These are phyloP conservation scores for Trametes villosa DNA, from an alignment of 768 basidiomycete genomes.

Conservation along the genomic window DNA sequence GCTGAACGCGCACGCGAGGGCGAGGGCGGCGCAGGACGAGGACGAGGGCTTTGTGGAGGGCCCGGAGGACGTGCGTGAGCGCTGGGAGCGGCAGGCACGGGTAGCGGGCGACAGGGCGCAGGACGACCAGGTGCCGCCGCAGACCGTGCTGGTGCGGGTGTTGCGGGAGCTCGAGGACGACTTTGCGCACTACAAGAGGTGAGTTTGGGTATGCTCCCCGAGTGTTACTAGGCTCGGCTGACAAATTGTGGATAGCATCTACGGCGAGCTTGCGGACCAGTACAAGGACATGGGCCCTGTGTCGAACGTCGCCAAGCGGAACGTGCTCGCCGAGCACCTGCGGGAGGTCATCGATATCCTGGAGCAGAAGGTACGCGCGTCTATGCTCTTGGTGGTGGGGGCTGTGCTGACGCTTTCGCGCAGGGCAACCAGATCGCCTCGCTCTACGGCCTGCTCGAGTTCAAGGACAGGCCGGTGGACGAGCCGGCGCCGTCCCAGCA, in stretches of 20 bases:
- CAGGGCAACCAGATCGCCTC: constrained; percentile 96
- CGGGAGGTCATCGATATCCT: constrained; percentile 90
- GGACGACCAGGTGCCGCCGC: constrained; percentile 66
- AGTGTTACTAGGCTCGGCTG: constrained; percentile 1
- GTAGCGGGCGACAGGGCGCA: constrained; percentile 10
- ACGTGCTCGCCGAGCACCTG: constrained; percentile 86
- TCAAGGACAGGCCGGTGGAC: constrained; percentile 62
- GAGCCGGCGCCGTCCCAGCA: constrained; percentile 17
- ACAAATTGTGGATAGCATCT: constrained; percentile 62
- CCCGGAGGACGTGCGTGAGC: constrained; percentile 39
- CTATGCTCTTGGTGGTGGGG: neutral
- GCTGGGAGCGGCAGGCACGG: constrained; percentile 17
- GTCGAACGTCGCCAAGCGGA: constrained; percentile 79
- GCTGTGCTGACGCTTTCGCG: neutral
- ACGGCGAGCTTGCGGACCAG: constrained; percentile 88
- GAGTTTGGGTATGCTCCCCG: constrained; percentile 34
- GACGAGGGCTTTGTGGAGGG: constrained; percentile 56
- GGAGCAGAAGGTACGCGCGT: constrained; percentile 77
- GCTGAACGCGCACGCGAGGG: constrained; percentile 22
- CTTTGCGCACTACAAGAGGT: constrained; percentile 95
- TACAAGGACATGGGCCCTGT: constrained; percentile 90
- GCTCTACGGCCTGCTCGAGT: constrained; percentile 80
- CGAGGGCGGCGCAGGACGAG: constrained; percentile 31
- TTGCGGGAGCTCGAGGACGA: constrained; percentile 92
- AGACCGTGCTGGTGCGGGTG: constrained; percentile 84